A percentile compares a stretch with the other conserved stretches of the same genome.
These are phyloP conservation scores for Podospora tetraspora DNA, from an alignment of 495 filamentous ascomycete genomes.

Conservation along the genomic window DNA sequence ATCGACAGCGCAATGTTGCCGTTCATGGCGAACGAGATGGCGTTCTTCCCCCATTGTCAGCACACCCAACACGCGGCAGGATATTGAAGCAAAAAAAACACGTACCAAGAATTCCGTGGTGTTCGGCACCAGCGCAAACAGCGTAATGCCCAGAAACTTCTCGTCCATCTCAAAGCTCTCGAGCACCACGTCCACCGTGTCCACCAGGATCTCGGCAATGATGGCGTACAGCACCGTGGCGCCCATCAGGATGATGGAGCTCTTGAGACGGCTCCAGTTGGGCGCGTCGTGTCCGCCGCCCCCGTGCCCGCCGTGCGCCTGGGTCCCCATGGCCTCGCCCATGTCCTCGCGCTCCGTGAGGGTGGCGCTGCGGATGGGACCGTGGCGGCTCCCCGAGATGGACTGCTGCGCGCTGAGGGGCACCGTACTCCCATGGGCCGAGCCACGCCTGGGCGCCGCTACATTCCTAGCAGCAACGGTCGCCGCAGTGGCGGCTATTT, in stretches of 20 bases:
- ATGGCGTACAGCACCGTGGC: constrained; percentile 92
- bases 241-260: constrained; percentile 77
- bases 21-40: constrained; percentile 99
- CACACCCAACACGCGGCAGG: neutral
- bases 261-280: constrained; percentile 93
- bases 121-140: constrained; percentile 96
- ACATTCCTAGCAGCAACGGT: constrained; percentile 80
- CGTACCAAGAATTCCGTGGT: constrained; percentile 95
- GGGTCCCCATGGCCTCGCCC: constrained; percentile 25
- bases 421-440: constrained; percentile 14
- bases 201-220: constrained; percentile 93
- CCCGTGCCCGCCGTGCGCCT: constrained; percentile 26
- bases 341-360: constrained; percentile 39
- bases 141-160: constrained; percentile 95
- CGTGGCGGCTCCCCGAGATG: constrained; percentile 27
- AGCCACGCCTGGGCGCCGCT: constrained; percentile 26
- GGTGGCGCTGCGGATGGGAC: constrained; percentile 34
- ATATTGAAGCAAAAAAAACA: constrained; percentile 6
- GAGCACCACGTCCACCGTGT: constrained; percentile 92
- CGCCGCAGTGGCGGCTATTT: constrained; percentile 88
- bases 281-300: constrained; percentile 82
- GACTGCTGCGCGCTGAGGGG: constrained; percentile 23
- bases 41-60: constrained; percentile 64
- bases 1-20: constrained; percentile 99
- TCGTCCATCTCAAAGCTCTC: constrained; percentile 87